These are phyloP conservation scores for Symbiodinium pilosum DNA, from an alignment of 73 alveolate species.

Conservation along the genomic window DNA sequence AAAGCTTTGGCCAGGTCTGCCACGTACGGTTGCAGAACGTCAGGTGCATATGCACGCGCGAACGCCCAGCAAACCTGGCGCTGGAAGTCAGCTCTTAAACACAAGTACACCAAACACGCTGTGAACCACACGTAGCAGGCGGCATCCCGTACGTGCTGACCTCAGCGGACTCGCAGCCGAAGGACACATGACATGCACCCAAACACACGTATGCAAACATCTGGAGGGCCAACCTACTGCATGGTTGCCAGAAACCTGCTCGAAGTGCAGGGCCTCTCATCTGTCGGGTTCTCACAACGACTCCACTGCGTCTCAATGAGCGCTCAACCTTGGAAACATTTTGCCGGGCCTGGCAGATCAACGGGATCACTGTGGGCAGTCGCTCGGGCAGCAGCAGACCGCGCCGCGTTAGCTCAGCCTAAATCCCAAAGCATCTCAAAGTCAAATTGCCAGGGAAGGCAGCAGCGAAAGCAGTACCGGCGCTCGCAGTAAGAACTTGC, in stretches of 20 bases:
- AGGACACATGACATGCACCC: neutral
- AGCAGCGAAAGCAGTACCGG: no score
- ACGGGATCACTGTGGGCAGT: constrained; percentile 97
- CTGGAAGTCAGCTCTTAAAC: no score
- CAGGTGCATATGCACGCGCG: constrained; percentile 99
- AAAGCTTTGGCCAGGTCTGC: constrained; percentile 97
- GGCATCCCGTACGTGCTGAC: constrained; percentile 99
- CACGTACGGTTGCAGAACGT: constrained; percentile 98
- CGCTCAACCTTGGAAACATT: neutral
- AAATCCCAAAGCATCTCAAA: no score
- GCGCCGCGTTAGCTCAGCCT: constrained; percentile 99
- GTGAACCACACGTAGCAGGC: constrained; percentile 95
- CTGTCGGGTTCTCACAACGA: neutral
- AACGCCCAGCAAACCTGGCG: constrained; percentile 98
- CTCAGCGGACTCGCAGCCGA: constrained; percentile 52
- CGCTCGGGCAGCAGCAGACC: constrained; percentile 99
- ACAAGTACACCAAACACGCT: no score
- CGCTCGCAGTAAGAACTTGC: no score
- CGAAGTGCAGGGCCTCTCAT: constrained; percentile 71
- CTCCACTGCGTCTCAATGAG: neutral
- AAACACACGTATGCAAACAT: neutral
- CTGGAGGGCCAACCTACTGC: constrained; percentile 15
- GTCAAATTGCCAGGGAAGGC: no score
- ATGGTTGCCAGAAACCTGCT: constrained; percentile 80
- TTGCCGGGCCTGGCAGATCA: constrained; percentile 94